Base-by-base conservation (phyloP, 1,284 basidiomycete genomes). In the Cutaneotrichosporon sp. region DNA sequence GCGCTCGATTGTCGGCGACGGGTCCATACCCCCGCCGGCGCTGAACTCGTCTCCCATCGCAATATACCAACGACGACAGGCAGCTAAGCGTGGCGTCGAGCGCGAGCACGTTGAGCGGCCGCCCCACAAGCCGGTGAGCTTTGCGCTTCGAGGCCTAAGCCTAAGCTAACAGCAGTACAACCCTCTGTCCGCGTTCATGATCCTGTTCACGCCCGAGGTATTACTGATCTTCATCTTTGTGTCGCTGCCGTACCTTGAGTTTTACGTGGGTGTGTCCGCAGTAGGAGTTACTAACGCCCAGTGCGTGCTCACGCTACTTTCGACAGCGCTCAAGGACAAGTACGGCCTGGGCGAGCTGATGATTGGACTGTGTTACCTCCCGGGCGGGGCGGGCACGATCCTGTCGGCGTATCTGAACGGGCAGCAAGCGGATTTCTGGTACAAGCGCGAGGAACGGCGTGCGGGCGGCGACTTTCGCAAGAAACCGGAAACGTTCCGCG, bases 291-390 rank as follows among this genome's bases (percentile, higher is more conserved):
- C 49, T 46, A 23, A 49, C 42, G 1, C 37, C n/a, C 46, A 55
- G 44, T 51, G 43, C 40, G 41, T 52, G 13, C 47, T 48, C 46
- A 72, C 72, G 1, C 58, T 73, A 4, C 72, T 67, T 58, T 74
- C 72, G 0, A 72, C 72, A 3, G 67, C 64, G 1, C 52, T 76
- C 23, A 65, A 69, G 54, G 56, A 69, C 44, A 55, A 51, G 21
- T 76, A 76, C 49, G 45, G 55, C 14, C 62, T 73, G 9, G 61
- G 64, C 45, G 69, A 73, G 44, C 58, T 74, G n/a, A 51, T 68
- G 50, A 76, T 76, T 38, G 74, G 74, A 36, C 57, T 75, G 4
- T 73, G 69, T 53, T 76, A 76, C 52, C 59, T 76, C 71, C 71
- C 73, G 14, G 63, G 61, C 30, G 75, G 74, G 2, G 40, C 61